These are phyloP conservation scores for Pichia insulana DNA, from an alignment of 805 yeast species.

Conservation along the genomic window DNA sequence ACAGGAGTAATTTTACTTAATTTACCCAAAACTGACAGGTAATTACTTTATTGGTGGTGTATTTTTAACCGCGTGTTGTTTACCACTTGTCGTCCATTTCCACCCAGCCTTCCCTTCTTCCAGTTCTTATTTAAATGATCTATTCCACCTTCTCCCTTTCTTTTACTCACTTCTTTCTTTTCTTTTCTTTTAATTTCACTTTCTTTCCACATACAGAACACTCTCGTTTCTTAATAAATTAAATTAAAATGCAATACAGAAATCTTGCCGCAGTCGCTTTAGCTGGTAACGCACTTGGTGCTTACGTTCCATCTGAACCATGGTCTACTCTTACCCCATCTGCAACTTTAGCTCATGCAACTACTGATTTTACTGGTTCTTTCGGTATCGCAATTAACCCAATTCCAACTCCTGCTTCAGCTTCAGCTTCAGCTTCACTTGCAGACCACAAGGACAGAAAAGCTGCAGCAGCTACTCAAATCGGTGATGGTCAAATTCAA, in stretches of 20 bases:
- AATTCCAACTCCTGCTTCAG: conserved; percentile 45
- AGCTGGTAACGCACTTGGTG: conserved; percentile 43
- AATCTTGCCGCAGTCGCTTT: conserved; percentile 36
- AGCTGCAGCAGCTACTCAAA: conserved; percentile 17
- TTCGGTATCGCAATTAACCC: conserved; percentile 69
- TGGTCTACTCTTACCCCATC: conserved; percentile 67
- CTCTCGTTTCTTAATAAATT: not conserved
- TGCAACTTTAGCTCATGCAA: conserved; percentile 38
- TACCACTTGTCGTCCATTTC: not conserved
- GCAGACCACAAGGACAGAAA: conserved; percentile 5
- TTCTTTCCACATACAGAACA: not conserved
- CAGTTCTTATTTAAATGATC: too few species aligned
- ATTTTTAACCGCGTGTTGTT: not conserved
- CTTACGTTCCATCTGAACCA: conserved; percentile 57
- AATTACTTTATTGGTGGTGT: too few species aligned
- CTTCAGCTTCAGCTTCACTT: conserved; percentile 10
- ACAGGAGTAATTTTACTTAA: too few species aligned
- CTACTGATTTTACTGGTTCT: conserved; percentile 44
- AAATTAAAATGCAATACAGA: conserved; percentile 35
- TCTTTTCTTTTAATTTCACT: not conserved
- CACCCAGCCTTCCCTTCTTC: not conserved
- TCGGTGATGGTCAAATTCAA: conserved; percentile 38
- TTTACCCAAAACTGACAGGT: too few species aligned
- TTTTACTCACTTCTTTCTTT: not conserved
- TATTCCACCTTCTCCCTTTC: not conserved